These are phyloP conservation scores for Gaertneriomyces semiglobifer DNA, from an alignment of 192 early-diverging fungal genomes.

Conservation along the genomic window DNA sequence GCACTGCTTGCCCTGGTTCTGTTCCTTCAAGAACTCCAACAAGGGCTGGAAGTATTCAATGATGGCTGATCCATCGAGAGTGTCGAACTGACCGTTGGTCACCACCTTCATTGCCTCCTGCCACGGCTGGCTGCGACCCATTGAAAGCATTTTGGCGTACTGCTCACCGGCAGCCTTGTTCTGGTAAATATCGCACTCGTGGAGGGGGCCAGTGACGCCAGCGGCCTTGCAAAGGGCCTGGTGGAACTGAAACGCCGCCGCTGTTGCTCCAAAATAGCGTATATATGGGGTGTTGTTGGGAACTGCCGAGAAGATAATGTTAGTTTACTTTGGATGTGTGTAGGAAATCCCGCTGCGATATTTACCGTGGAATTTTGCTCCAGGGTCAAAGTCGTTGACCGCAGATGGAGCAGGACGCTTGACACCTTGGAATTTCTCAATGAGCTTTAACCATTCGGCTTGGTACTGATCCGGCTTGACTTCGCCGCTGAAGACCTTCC, in stretches of 20 bases:
- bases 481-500: constrained; percentile 25
- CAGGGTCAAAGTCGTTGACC: constrained; percentile 28
- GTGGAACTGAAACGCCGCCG: constrained; percentile 33
- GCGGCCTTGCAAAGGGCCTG: constrained; percentile 23
- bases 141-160: constrained; percentile 29
- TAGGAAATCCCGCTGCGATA: background rate
- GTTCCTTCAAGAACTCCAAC: constrained; percentile 24
- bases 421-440: constrained; percentile 26
- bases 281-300: constrained; percentile 26
- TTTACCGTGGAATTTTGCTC: constrained; percentile 26
- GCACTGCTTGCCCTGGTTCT: constrained; percentile 23
- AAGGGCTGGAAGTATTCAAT: constrained; percentile 36
- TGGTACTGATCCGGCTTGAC: constrained; percentile 29
- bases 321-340: background rate
- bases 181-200: constrained; percentile 37
- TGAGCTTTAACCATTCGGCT: constrained; percentile 15
- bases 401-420: constrained; percentile 21
- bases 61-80: constrained; percentile 27
- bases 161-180: constrained; percentile 31
- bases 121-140: constrained; percentile 28
- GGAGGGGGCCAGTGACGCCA: constrained; percentile 26
- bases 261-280: constrained; percentile 37
- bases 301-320: background rate
- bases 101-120: constrained; percentile 26
- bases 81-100: constrained; percentile 22